A percentile compares a stretch with the other conserved stretches of the same genome.
phyloP scores from a whole-genome alignment of 2,329 filamentous ascomycete species.

The Emydomyces testavorans region DNA sequence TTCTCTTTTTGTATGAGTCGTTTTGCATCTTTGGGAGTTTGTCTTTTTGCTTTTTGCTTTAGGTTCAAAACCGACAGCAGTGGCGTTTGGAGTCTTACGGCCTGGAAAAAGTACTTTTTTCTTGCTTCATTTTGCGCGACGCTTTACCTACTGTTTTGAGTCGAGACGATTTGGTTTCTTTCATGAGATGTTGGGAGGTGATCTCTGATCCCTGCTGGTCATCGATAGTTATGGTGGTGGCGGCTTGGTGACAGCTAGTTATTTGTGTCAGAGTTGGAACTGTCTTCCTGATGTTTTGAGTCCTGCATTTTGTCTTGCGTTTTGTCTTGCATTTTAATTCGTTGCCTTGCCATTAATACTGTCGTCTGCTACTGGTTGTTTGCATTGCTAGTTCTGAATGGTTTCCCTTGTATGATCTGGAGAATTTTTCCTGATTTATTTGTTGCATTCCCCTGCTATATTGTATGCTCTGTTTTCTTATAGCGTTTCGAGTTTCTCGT shows the following conservation, averaged over 20 bases:
- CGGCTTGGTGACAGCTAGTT: neutral
- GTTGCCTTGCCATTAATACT: neutral
- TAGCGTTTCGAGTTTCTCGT: no score
- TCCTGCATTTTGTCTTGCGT: neutral
- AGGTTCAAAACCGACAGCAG: neutral
- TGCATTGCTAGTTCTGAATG: neutral
- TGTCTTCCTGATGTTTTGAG: neutral
- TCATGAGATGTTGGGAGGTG: neutral
- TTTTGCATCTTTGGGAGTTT: constrained; percentile 9
- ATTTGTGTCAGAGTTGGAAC: neutral
- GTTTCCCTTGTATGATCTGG: neutral
- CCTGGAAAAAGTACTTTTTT: neutral
- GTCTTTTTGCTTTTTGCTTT: neutral
- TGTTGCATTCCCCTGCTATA: neutral
- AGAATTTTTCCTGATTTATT: neutral
- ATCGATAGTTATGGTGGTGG: neutral
- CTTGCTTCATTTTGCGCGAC: neutral
- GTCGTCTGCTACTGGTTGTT: neutral
- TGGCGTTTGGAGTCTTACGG: constrained; percentile 4
- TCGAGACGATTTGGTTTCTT: neutral
- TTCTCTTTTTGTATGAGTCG: neutral
- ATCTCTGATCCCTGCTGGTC: neutral
- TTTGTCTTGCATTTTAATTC: neutral
- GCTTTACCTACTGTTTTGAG: neutral
- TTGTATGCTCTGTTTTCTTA: no score